These are phyloP conservation scores for Lepidium sativum DNA, from an alignment of 345 rosid genomes.

Conservation along the genomic window DNA sequence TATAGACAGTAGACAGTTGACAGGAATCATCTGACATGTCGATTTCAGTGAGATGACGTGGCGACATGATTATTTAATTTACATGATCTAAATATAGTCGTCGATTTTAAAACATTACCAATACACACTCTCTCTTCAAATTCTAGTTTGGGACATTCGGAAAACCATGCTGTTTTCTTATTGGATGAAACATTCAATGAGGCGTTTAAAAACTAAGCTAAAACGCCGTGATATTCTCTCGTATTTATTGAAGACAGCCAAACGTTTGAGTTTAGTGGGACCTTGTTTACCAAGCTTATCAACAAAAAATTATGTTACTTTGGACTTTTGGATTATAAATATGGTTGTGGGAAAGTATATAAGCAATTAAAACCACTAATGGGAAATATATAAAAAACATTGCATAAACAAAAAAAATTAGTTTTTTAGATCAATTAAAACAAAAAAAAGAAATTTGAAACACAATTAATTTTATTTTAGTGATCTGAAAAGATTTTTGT, in stretches of 20 bases:
- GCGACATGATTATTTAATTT: background rate
- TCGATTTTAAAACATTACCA: background rate
- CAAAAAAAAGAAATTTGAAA: too few relatives aligned
- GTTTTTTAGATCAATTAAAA: too few relatives aligned
- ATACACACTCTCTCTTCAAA: too few relatives aligned
- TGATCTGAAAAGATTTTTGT: too few relatives aligned
- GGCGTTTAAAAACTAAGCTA: background rate
- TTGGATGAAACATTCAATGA: slow-evolving; percentile 2
- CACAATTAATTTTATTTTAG: too few relatives aligned
- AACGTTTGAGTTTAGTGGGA: slow-evolving; percentile 3
- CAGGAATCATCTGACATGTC: slow-evolving; percentile 18
- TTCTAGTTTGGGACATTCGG: background rate
- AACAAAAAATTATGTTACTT: background rate
- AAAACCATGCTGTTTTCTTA: background rate
- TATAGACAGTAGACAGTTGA: background rate
- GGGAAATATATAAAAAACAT: background rate
- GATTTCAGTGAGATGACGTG: slow-evolving; percentile 15
- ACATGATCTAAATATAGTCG: background rate
- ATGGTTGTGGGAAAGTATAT: background rate
- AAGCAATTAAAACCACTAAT: background rate
- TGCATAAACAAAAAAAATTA: too few relatives aligned
- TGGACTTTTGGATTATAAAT: slow-evolving; percentile 1
- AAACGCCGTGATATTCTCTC: slow-evolving; percentile 18
- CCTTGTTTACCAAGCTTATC: background rate
- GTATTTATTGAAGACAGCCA: slow-evolving; percentile 15